Conservation (phyloP, 1,139 yeast species). For the Sugiyamaella sp. region DNA sequence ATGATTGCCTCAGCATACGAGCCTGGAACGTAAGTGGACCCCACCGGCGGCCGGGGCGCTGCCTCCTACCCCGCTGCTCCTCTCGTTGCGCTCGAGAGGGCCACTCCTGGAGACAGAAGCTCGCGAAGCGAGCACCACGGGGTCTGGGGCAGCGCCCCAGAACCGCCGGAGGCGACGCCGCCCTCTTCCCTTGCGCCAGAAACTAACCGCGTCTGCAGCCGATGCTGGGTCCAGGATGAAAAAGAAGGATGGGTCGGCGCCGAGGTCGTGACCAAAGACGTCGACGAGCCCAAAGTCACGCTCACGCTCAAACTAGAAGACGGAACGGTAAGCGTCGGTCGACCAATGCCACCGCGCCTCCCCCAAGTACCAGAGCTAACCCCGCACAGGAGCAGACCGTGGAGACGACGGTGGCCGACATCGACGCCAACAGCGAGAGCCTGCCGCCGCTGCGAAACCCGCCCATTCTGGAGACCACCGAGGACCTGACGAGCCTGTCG, state of each 20-base stretch:
- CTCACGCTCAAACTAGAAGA: slow-evolving; percentile 65
- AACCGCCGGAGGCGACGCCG: too few species aligned
- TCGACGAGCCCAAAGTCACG: slow-evolving; percentile 53
- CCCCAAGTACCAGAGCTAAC: too few species aligned
- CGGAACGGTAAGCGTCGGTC: slow-evolving; percentile 43
- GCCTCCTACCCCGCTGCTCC: too few species aligned
- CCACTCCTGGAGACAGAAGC: too few species aligned
- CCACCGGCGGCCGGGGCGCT: background rate
- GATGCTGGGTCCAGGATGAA: slow-evolving; percentile 96
- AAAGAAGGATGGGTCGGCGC: slow-evolving; percentile 92
- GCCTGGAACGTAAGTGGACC: slow-evolving; percentile 39
- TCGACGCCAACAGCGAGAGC: slow-evolving; percentile 48
- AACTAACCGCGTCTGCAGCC: slow-evolving; percentile 42
- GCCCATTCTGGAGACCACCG: slow-evolving; percentile 89
- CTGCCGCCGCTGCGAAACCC: slow-evolving; percentile 88
- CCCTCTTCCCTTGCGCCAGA: background rate
- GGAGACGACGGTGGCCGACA: slow-evolving; percentile 44
- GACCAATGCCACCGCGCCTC: too few species aligned
- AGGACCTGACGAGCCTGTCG: slow-evolving; percentile 88
- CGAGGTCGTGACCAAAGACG: slow-evolving; percentile 60
- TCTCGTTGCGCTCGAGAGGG: too few species aligned
- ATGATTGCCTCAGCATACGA: slow-evolving; percentile 39
- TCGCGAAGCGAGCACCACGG: too few species aligned
- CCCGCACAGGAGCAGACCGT: slow-evolving; percentile 36
- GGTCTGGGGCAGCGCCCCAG: too few species aligned